These are phyloP conservation scores for Rugosomyces carneus DNA, from an alignment of 1,284 basidiomycete species.

Conservation along the genomic window DNA sequence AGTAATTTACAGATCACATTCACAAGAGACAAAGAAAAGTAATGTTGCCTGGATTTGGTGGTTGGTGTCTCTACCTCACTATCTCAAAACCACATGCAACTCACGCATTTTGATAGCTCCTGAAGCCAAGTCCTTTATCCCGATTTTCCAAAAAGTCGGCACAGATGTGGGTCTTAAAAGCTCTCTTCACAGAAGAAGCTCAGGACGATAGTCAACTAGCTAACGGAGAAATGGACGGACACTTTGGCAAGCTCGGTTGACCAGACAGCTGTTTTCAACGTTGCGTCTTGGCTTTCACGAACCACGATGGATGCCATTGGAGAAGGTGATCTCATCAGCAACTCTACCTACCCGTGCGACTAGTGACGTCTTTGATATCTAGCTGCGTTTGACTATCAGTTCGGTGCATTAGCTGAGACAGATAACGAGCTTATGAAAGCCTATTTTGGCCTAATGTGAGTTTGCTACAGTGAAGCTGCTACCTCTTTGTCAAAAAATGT, in stretches of 20 bases:
- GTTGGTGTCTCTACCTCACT: conserved; percentile 10
- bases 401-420: conserved; percentile 35
- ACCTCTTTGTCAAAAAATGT: background rate
- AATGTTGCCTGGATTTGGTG: conserved; percentile 41
- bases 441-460: conserved; percentile 38
- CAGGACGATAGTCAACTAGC: conserved; percentile 20
- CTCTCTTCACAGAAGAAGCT: background rate
- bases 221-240: conserved; percentile 37
- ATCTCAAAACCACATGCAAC: background rate
- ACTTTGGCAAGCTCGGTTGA: conserved; percentile 31
- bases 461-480: conserved; percentile 2
- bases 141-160: conserved; percentile 42
- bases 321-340: conserved; percentile 28
- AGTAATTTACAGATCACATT: conserved; percentile 29
- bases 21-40: conserved; percentile 41
- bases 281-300: conserved; percentile 37
- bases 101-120: conserved; percentile 22
- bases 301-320: conserved; percentile 42
- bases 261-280: conserved; percentile 32
- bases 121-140: conserved; percentile 43
- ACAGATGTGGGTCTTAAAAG: conserved; percentile 30
- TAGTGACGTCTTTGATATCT: background rate
- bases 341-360: background rate
- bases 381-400: conserved; percentile 48
- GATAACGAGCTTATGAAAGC: conserved; percentile 40